These are phyloP conservation scores for Xylaria hypoxylon DNA, from an alignment of 2,329 filamentous ascomycete species.

Conservation along the genomic window DNA sequence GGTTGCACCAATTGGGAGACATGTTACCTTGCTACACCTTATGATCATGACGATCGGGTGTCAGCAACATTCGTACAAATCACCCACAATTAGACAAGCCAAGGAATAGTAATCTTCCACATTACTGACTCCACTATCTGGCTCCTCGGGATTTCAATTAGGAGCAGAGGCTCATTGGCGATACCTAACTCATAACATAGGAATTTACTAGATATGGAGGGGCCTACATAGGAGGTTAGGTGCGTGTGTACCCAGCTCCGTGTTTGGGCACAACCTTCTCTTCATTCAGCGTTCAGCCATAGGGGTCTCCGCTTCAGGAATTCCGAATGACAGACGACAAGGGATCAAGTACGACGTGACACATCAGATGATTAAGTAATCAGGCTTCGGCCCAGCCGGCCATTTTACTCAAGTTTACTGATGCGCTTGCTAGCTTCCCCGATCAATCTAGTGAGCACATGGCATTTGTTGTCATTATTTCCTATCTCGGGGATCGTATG, in stretches of 20 bases:
- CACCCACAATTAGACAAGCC: slow-evolving; percentile 28
- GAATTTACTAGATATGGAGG: background rate
- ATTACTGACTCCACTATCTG: slow-evolving; percentile 24
- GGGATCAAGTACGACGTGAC: slow-evolving; percentile 2
- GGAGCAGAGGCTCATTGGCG: background rate
- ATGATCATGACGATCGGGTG: slow-evolving; percentile 29
- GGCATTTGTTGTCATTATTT: slow-evolving; percentile 1
- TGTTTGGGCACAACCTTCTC: slow-evolving; percentile 13
- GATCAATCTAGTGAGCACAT: slow-evolving; percentile 1
- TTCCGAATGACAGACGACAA: background rate
- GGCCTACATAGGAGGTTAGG: background rate
- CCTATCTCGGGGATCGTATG: slow-evolving; percentile 1
- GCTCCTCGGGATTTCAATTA: slow-evolving; percentile 25
- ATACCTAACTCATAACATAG: slow-evolving; percentile 3
- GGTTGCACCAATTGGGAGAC: slow-evolving; percentile 7
- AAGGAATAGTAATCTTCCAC: slow-evolving; percentile 36
- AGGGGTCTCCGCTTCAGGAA: slow-evolving; percentile 23
- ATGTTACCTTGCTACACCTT: slow-evolving; percentile 15
- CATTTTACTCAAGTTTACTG: background rate
- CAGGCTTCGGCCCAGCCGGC: slow-evolving; percentile 23
- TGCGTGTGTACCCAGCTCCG: slow-evolving; percentile 10
- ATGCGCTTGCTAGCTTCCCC: slow-evolving; percentile 6
- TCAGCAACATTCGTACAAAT: slow-evolving; percentile 29
- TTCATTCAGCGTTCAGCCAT: slow-evolving; percentile 5
- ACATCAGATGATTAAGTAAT: slow-evolving; percentile 25